A percentile compares a stretch with the other conserved stretches of the same genome.
Conservation (phyloP, 2,329 filamentous ascomycete species). For the Orbilia quercus region DNA sequence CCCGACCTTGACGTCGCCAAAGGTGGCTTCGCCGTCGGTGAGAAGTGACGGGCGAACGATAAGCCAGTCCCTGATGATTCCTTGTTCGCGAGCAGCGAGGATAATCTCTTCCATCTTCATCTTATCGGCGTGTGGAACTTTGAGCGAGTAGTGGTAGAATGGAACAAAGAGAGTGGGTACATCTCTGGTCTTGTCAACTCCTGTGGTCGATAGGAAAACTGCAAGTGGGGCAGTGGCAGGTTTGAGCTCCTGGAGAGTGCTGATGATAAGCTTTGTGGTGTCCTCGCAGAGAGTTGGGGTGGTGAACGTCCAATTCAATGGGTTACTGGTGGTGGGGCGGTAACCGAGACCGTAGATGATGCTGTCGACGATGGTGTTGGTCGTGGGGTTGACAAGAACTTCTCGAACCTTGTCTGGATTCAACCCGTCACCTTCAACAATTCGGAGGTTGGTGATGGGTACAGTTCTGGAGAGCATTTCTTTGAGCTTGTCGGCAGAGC, state of each 20-base stretch:
- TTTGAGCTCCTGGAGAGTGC: constrained; percentile 57
- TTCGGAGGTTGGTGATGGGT: constrained; percentile 65
- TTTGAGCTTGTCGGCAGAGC: constrained; percentile 40
- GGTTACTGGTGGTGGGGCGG: constrained; percentile 61
- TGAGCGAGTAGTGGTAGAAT: constrained; percentile 65
- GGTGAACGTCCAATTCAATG: constrained; percentile 59
- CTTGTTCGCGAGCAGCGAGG: constrained; percentile 38
- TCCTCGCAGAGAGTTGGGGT: constrained; percentile 67
- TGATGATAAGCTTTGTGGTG: constrained; percentile 65
- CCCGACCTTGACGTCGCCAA: constrained; percentile 59
- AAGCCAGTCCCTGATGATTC: constrained; percentile 55
- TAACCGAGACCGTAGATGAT: constrained; percentile 67
- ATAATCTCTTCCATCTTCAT: constrained; percentile 64
- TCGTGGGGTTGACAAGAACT: constrained; percentile 61
- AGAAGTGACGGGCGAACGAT: constrained; percentile 61
- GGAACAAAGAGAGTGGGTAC: constrained; percentile 65
- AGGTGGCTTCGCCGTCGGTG: constrained; percentile 59
- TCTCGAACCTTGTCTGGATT: constrained; percentile 63
- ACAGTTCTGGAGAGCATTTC: constrained; percentile 22
- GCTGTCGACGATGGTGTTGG: constrained; percentile 64
- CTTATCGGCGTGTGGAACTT: constrained; percentile 67
- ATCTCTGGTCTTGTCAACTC: constrained; percentile 63
- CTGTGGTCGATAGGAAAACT: constrained; percentile 65
- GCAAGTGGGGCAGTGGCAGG: constrained; percentile 62
- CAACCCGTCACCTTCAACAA: constrained; percentile 67